Evolutionary conservation across 495 filamentous ascomycete species (phyloP).

Genomic region (Lentithecium fluviatile): DNA sequence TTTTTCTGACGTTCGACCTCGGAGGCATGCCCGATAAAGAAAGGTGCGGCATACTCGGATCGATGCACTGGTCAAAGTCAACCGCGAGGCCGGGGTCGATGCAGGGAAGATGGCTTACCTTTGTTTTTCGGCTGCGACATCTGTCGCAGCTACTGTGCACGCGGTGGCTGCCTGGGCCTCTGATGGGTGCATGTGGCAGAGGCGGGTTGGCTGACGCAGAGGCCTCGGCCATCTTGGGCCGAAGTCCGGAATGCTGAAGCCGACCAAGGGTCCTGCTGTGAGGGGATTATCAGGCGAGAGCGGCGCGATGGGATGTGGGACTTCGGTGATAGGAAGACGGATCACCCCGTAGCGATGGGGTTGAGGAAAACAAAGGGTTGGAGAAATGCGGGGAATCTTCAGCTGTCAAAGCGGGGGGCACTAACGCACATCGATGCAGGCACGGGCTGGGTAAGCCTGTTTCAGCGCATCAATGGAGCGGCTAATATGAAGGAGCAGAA

Average conservation of each 20-base stretch:
- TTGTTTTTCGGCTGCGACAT: conserved; percentile 30
- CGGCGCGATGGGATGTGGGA: neutral
- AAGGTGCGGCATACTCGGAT: conserved; percentile 17
- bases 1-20: neutral
- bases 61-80: conserved; percentile 27
- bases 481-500: conserved; percentile 7
- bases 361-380: neutral
- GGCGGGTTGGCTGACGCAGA: neutral
- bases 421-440: too few species aligned
- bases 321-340: conserved; percentile 2
- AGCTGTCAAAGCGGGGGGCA: neutral
- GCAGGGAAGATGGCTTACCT: conserved; percentile 6
- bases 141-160: conserved; percentile 32
- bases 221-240: conserved; percentile 11
- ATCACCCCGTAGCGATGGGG: neutral
- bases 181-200: conserved; percentile 8
- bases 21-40: too few species aligned
- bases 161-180: conserved; percentile 12
- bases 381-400: neutral
- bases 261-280: neutral
- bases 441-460: neutral
- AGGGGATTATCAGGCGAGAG: conserved; percentile 13
- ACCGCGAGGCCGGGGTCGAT: conserved; percentile 4
- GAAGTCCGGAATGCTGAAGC: neutral
- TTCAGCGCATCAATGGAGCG: neutral